These are phyloP conservation scores for Dothidotthia symphoricarpi DNA, from an alignment of 2,329 filamentous ascomycete species.

Conservation along the genomic window DNA sequence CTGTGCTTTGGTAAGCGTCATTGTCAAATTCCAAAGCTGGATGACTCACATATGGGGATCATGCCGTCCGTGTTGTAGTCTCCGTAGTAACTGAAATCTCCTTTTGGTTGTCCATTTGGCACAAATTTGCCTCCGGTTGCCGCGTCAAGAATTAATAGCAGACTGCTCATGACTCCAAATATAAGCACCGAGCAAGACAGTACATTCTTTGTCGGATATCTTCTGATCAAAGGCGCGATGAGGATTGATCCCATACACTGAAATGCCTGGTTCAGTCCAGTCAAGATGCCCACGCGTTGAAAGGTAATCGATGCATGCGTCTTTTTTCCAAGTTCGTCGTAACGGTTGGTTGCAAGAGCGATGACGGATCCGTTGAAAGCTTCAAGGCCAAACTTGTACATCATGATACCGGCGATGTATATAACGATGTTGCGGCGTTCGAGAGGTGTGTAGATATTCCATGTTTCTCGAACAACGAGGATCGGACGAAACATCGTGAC, in stretches of 20 bases:
- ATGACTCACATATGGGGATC: conserved; percentile 47
- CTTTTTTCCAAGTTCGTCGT: conserved; percentile 46
- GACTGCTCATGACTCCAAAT: conserved; percentile 50
- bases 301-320: conserved; percentile 45
- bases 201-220: conserved; percentile 50
- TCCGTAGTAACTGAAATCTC: conserved; percentile 49
- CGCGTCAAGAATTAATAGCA: conserved; percentile 51
- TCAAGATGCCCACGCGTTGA: conserved; percentile 49
- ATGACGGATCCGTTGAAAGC: conserved; percentile 54
- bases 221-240: conserved; percentile 52
- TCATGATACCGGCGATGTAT: conserved; percentile 53
- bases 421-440: conserved; percentile 44
- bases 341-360: conserved; percentile 51
- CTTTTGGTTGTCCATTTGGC: conserved; percentile 35
- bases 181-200: conserved; percentile 47
- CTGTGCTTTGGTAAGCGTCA: conserved; percentile 13
- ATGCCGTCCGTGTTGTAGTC: conserved; percentile 52
- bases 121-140: conserved; percentile 49
- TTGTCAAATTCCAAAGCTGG: conserved; percentile 12
- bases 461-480: conserved; percentile 30
- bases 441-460: conserved; percentile 36
- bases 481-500: conserved; percentile 21
- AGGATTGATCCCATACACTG: conserved; percentile 53
- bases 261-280: conserved; percentile 52
- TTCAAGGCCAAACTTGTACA: conserved; percentile 55